Evolutionary conservation across 352 stramenopile genomes (phyloP).

Genomic region (Chrysophaeum taylorii): DNA sequence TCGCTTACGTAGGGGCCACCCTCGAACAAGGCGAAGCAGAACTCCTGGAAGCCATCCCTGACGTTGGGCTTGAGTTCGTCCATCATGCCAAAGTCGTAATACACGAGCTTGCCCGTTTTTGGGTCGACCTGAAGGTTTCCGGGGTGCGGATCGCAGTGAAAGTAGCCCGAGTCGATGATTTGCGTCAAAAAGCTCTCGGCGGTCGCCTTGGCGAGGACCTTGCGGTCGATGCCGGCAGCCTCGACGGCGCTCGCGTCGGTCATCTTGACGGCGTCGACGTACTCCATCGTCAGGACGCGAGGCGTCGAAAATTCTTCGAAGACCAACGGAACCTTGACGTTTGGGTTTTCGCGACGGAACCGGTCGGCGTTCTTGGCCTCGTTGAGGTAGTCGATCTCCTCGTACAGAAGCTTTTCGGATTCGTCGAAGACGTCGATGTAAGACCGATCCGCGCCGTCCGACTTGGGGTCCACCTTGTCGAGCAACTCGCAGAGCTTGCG

Average conservation of each 20-base stretch:
- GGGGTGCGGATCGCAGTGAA: constrained; percentile 73
- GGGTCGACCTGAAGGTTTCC: constrained; percentile 47
- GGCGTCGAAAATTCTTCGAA: constrained; percentile 67
- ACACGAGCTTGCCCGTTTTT: constrained; percentile 55
- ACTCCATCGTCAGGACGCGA: constrained; percentile 89
- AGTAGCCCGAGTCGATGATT: constrained; percentile 84
- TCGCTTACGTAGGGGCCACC: constrained; percentile 44
- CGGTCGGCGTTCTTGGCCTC: constrained; percentile 54
- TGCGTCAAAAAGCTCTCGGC: constrained; percentile 87
- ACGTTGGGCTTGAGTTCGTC: constrained; percentile 50
- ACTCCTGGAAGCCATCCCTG: constrained; percentile 44
- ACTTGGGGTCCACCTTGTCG: constrained; percentile 65
- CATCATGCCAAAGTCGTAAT: constrained; percentile 74
- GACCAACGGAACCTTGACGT: constrained; percentile 51
- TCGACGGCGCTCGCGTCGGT: constrained; percentile 74
- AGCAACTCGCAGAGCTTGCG: constrained; percentile 55
- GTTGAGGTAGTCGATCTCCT: constrained; percentile 67
- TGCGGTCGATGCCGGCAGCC: constrained; percentile 66
- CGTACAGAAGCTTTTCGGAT: constrained; percentile 53
- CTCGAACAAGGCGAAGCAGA: constrained; percentile 51
- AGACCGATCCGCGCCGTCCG: constrained; percentile 36
- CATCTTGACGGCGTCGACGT: constrained; percentile 85
- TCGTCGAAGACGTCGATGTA: constrained; percentile 52
- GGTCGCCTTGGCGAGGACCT: constrained; percentile 66
- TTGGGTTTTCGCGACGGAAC: constrained; percentile 54